These are phyloP conservation scores for Elaphomyces granulatus DNA, from an alignment of 495 filamentous ascomycete genomes.

Conservation along the genomic window DNA sequence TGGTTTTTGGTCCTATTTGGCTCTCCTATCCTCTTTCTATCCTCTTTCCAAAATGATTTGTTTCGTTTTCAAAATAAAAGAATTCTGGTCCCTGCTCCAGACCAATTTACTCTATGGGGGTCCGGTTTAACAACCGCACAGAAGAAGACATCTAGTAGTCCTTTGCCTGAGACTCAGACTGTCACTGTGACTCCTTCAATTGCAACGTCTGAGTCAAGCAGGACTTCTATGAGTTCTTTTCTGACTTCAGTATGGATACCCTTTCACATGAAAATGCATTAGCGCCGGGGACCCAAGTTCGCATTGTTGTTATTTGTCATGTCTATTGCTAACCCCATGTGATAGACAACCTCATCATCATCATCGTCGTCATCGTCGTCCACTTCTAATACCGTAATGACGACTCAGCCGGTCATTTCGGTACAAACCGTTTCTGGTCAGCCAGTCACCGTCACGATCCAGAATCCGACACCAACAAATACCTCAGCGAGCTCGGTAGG, in stretches of 20 bases:
- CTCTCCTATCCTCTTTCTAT: neutral
- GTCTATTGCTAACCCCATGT: neutral
- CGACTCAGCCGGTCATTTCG: constrained; percentile 30
- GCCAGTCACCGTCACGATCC: constrained; percentile 38
- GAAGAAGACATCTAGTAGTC: constrained; percentile 4
- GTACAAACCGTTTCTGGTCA: constrained; percentile 34
- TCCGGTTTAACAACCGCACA: constrained; percentile 9
- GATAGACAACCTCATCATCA: too few species aligned
- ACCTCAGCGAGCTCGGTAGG: constrained; percentile 7
- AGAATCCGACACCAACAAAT: constrained; percentile 18
- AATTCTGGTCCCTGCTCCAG: too few species aligned
- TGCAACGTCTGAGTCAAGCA: neutral
- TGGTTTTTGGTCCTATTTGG: neutral
- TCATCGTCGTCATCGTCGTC: constrained; percentile 3
- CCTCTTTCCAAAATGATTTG: neutral
- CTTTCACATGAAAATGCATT: too few species aligned
- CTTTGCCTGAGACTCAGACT: constrained; percentile 4
- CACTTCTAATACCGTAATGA: constrained; percentile 12
- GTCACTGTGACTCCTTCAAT: constrained; percentile 5
- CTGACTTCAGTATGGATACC: constrained; percentile 6
- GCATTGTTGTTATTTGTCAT: neutral
- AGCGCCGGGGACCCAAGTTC: too few species aligned
- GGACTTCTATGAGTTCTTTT: constrained; percentile 2
- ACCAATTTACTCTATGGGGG: neutral
- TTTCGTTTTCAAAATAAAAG: too few species aligned